Evolutionary conservation across 1,284 basidiomycete species (phyloP).

Genomic region (Austroboletus olivaceoglutinosus): DNA sequence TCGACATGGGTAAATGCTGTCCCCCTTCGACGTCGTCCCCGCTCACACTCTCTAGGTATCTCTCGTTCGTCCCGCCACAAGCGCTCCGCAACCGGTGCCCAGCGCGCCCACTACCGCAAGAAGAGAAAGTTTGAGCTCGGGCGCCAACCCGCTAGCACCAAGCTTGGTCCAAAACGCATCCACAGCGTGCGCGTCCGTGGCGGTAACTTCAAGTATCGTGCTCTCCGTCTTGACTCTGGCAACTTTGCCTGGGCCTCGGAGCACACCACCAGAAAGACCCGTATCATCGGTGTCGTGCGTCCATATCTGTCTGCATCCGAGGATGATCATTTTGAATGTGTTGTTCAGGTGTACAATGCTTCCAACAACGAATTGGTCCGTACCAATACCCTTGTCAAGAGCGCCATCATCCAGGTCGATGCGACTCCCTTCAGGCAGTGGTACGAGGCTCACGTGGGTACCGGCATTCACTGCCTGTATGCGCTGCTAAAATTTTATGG

Average conservation of each 20-base stretch:
- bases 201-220: conserved; percentile 91
- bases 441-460: conserved; percentile 92
- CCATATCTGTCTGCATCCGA: conserved; percentile 3
- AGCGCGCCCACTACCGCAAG: conserved; percentile 95
- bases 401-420: conserved; percentile 92
- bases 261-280: conserved; percentile 88
- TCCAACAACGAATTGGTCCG: conserved; percentile 99
- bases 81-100: conserved; percentile 88
- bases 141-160: conserved; percentile 94
- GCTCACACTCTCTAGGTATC: conserved; percentile 64
- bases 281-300: conserved; percentile 92
- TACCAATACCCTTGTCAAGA: conserved; percentile 96
- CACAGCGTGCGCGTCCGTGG: conserved; percentile 92
- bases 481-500: conserved; percentile 9
- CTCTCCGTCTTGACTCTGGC: conserved; percentile 89
- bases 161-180: conserved; percentile 89
- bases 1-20: conserved; percentile 56
- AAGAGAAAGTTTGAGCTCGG: conserved; percentile 99
- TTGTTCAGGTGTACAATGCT: conserved; percentile 86
- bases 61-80: conserved; percentile 94
- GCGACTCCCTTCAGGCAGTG: conserved; percentile 97
- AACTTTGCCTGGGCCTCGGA: conserved; percentile 98
- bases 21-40: neutral
- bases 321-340: conserved; percentile 4
- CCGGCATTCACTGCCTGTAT: neutral